Base-by-base conservation (phyloP, 257 asterid genomes). In the Linderniella brevidens region DNA sequence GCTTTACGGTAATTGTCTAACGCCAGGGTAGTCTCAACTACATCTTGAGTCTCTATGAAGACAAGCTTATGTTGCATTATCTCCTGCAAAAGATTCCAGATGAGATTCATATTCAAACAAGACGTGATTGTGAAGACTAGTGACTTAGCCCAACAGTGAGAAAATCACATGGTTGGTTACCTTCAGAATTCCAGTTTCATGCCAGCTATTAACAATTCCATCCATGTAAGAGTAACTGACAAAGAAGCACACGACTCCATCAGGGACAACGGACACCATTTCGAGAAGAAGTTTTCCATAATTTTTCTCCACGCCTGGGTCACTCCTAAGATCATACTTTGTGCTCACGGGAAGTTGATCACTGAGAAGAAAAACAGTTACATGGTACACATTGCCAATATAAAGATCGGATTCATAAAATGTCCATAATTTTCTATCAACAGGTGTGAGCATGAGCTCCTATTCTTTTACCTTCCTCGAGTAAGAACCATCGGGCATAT, bases 341-440 rank as follows among this genome's bases (percentile, higher is more conserved):
- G 96, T 90, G 75, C 96, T 90, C 58, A 90, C 98, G 32, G 98
- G 98, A 66, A 85, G 94, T 72, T 90, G 98, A 58, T 90, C 98
- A 54, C 98, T 88, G 68, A 61, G 64, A 66, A 46, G 19, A 17
- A 41, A 58, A 41, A 29, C 41, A 18, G 37, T 18, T 19, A 46
- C 49, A 8, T 56, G 12, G 35, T 46, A 44, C 14, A 8, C 3
- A 46, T 17, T 46, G 13, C 19, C 15, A 17, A 17, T 18, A 11
- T 46, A 9, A 16, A 13, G n/a, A 11, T 1, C 5, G 36, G 17
- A 15, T 25, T 25, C 32, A 46, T 3, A 17, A 17, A 17, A 46
- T 46, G 32, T 17, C 51, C 12, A 46, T 4, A 46, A 17, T 56
- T 42, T 40, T 48, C 17, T 14, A 53, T 10, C 58, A 46, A 14